Evolutionary conservation across 768 basidiomycete genomes (phyloP), one percentile per base, ranked within the genome.

Genomic region (Holtermanniella nyarrowii): DNA sequence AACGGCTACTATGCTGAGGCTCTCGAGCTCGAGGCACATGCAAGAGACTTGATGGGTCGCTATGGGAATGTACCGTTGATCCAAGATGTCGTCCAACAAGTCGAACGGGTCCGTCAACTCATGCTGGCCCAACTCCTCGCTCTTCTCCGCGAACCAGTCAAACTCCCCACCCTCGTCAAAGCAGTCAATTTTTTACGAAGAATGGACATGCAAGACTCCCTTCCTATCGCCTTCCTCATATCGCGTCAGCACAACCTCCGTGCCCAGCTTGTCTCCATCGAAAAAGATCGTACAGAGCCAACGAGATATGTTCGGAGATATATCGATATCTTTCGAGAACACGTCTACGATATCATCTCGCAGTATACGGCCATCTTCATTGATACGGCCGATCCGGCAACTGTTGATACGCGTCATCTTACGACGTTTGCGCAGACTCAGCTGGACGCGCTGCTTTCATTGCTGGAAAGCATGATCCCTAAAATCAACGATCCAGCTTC

Each of bases 1-100:
- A 89, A 88, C 62, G 88, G 88, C 5, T 85, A 86, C 71, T 96
- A 90, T 74, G 78, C 82, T 48, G 95, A 97, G 66, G 91, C 90
- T 0, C 78, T 97, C 51, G 84, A 88, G 23, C 78, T 97, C 37
- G 79, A 85, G 4, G 75, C 79, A 22, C 89, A 93, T 69, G 82
- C 84, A 0, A 73, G 75, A 40, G 66, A 77, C 14, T 72, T 84
- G 52, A 76, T 73, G 27, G 63, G 65, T 49, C 76, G 73, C 42
- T 76, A 71, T 53, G 71, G 72, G 50, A 72, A 72, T 62, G 70
- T 74, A 61, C 74, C 69, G 37, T 70, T 70, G 53, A 78, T 78
- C 22, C 75, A 48, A 76, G 83, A 60, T 69, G 84, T 62, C 73
- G 77, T 49, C 80, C 83, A 44, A 74, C 70, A 74, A 54, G 72